These are phyloP conservation scores for Acanthamoeba quina DNA, from an alignment of 208 protist species.

Conservation along the genomic window DNA sequence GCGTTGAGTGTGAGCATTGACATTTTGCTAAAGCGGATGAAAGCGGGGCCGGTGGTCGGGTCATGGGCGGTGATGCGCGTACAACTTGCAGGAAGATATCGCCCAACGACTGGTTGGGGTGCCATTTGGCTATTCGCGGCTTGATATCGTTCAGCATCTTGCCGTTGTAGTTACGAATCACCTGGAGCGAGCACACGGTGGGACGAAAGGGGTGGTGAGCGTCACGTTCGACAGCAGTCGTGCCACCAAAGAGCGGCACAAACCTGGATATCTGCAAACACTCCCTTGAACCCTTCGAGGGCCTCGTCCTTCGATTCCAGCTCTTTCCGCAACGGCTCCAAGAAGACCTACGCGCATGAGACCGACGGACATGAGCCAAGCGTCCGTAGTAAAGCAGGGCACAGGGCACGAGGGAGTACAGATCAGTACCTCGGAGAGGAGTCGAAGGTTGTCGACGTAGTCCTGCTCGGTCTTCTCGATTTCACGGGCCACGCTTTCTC, in stretches of 20 bases:
- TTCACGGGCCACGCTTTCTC: constrained; percentile 39
- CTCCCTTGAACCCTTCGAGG: constrained; percentile 32
- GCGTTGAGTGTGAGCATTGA: neutral
- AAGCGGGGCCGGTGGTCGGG: neutral
- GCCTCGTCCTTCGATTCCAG: neutral
- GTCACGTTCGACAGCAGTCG: too few species aligned
- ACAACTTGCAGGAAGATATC: constrained; percentile 65
- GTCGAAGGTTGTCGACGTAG: constrained; percentile 31
- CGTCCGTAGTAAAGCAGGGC: neutral
- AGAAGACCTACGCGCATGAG: neutral
- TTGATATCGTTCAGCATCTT: constrained; percentile 28
- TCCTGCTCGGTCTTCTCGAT: constrained; percentile 54
- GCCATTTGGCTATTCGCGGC: constrained; percentile 44
- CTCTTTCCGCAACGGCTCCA: constrained; percentile 1
- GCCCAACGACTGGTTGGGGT: neutral
- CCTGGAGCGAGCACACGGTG: neutral
- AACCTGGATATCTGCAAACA: constrained; percentile 40
- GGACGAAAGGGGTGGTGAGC: neutral
- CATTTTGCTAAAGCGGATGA: neutral
- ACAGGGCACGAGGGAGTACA: neutral
- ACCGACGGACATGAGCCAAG: neutral
- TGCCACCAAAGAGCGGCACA: neutral
- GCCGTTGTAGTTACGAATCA: constrained; percentile 66
- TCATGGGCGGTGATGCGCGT: neutral
- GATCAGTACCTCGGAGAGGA: neutral